Evolutionary conservation across 2,329 filamentous ascomycete genomes (phyloP).

Genomic region (Emergomyces orientalis): DNA sequence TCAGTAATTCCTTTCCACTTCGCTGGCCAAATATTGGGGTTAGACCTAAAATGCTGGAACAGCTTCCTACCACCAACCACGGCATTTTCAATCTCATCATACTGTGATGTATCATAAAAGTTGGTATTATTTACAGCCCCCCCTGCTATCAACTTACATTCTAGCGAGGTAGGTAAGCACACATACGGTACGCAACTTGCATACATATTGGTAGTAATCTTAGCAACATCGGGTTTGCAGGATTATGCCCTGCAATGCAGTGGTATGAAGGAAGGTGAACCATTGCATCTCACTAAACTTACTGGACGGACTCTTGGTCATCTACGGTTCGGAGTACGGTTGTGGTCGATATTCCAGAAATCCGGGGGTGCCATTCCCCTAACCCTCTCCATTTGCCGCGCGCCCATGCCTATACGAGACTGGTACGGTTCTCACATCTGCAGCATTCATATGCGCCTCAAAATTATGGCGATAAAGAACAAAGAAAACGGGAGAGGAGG

Average conservation of each 20-base stretch:
- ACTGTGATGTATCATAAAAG: background rate
- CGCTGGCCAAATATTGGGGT: background rate
- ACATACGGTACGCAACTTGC: background rate
- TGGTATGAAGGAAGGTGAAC: background rate
- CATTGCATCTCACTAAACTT: background rate
- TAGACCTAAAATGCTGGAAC: background rate
- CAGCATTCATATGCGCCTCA: background rate
- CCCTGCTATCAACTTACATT: background rate
- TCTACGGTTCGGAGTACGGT: background rate
- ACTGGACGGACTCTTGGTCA: background rate
- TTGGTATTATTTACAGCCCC: background rate
- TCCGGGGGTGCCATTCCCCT: background rate
- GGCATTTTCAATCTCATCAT: background rate
- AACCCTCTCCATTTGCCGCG: background rate
- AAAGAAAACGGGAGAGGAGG: background rate
- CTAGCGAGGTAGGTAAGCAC: background rate
- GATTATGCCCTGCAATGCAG: background rate
- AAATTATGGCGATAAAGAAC: background rate
- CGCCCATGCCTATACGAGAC: background rate
- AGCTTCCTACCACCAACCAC: background rate
- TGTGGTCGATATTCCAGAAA: constrained; percentile 2
- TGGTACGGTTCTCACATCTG: background rate
- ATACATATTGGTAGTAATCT: background rate
- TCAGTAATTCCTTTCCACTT: background rate
- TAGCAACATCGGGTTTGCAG: background rate